phyloP scores from a whole-genome alignment of 257 asterid genomes.

The Parsonsia alboflavescens region DNA sequence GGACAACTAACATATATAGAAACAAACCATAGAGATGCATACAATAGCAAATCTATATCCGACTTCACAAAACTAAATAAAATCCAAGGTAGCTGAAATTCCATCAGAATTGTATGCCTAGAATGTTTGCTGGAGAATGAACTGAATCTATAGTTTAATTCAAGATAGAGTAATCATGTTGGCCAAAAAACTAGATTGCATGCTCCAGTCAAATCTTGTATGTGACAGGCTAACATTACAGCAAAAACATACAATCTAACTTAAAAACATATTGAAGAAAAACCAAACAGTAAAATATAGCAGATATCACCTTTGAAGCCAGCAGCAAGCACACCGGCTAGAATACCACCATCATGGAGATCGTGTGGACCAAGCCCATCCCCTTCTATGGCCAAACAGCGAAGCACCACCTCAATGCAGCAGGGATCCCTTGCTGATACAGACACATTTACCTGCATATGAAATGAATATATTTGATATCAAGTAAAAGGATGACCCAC shows the following conservation, averaged over 20 bases:
- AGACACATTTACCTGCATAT: constrained; percentile 64
- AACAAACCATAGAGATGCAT: not conserved
- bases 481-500: not conserved
- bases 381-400: constrained; percentile 79
- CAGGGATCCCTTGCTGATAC: constrained; percentile 50
- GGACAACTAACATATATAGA: not conserved
- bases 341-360: constrained; percentile 84
- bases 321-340: constrained; percentile 72
- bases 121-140: not conserved
- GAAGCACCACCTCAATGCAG: constrained; percentile 76
- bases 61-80: not conserved
- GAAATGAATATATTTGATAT: not conserved
- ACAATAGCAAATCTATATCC: not conserved
- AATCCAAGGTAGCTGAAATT: not conserved
- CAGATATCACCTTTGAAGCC: constrained; percentile 76
- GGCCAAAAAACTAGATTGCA: not conserved
- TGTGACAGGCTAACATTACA: not conserved
- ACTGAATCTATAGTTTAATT: not conserved
- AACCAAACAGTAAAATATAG: not conserved
- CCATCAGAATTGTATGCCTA: not conserved
- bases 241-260: not conserved
- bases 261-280: not conserved
- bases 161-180: not conserved
- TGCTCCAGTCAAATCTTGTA: not conserved
- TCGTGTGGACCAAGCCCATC: constrained; percentile 88